Conservation (phyloP, 306 rosid genomes). For the Pterocarpus santalinus region DNA sequence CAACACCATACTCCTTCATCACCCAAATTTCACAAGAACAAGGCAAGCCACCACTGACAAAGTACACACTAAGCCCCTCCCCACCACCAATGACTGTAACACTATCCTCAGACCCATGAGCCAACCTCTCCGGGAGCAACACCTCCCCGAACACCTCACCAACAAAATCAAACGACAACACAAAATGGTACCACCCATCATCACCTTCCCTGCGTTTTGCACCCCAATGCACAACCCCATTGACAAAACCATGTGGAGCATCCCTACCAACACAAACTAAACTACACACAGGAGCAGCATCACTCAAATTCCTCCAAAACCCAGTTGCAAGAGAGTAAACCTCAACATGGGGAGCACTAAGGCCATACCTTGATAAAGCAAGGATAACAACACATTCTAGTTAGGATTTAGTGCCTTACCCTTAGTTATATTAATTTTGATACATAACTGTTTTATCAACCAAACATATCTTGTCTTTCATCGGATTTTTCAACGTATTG, state of each 20-base stretch:
- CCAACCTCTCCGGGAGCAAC: slow-evolving; percentile 32
- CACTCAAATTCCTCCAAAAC: slow-evolving; percentile 25
- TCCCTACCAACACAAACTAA: neutral
- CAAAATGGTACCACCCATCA: slow-evolving; percentile 28
- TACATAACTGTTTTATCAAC: neutral
- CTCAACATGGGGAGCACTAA: slow-evolving; percentile 34
- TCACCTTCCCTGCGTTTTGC: neutral
- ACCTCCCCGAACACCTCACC: slow-evolving; percentile 47
- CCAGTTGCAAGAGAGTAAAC: slow-evolving; percentile 47
- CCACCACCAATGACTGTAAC: slow-evolving; percentile 34
- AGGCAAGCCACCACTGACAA: neutral
- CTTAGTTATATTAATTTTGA: too few relatives aligned
- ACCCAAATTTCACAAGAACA: slow-evolving; percentile 40
- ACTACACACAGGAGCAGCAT: slow-evolving; percentile 35
- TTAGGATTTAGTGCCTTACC: neutral
- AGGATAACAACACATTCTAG: neutral
- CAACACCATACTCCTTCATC: slow-evolving; percentile 51
- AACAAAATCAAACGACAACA: slow-evolving; percentile 37
- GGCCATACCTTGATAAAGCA: slow-evolving; percentile 4
- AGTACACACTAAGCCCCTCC: slow-evolving; percentile 34
- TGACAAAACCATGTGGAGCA: slow-evolving; percentile 27
- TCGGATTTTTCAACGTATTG: neutral
- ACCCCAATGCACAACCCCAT: slow-evolving; percentile 47
- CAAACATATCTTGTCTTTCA: neutral
- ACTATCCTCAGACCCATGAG: neutral